phyloP scores from a whole-genome alignment of 345 rosid genomes.

The Hypericum androsaemum region DNA sequence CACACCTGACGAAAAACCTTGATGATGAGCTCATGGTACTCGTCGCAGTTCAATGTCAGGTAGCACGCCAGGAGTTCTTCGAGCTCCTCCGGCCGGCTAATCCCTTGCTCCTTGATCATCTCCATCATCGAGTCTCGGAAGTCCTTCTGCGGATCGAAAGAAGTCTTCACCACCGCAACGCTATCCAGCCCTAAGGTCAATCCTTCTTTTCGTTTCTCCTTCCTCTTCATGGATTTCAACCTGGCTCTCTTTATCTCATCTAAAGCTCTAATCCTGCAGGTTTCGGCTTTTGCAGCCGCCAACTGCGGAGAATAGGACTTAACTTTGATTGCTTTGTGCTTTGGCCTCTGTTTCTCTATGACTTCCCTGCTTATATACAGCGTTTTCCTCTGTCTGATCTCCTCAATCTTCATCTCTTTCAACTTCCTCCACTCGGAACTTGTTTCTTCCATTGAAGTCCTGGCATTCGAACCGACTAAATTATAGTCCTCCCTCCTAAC shows the following conservation, averaged over 20 bases:
- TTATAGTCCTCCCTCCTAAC: constrained; percentile 16
- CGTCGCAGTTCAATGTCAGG: constrained; percentile 56
- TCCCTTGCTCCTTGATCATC: constrained; percentile 68
- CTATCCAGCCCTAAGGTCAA: constrained; percentile 33
- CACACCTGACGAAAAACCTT: constrained; percentile 74
- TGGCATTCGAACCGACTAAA: constrained; percentile 9
- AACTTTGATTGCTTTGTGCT: constrained; percentile 34
- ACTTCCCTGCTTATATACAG: constrained; percentile 42
- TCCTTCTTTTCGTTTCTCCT: constrained; percentile 21
- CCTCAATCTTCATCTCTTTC: constrained; percentile 40
- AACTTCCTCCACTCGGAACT: constrained; percentile 25
- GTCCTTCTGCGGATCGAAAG: constrained; percentile 63
- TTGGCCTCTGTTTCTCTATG: constrained; percentile 30
- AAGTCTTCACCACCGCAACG: constrained; percentile 64
- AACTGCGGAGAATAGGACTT: constrained; percentile 47
- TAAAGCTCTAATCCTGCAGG: constrained; percentile 49
- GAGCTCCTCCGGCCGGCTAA: constrained; percentile 50
- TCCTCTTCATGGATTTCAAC: constrained; percentile 35
- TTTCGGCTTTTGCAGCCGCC: constrained; percentile 29
- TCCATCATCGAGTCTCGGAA: constrained; percentile 83
- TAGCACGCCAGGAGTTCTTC: constrained; percentile 85
- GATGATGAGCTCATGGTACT: constrained; percentile 78
- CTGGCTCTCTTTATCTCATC: constrained; percentile 53
- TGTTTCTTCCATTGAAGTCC: constrained; percentile 16
- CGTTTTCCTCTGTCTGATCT: constrained; percentile 58